Conservation (phyloP, 352 stramenopile genomes). For the Pythium phragmitis region DNA sequence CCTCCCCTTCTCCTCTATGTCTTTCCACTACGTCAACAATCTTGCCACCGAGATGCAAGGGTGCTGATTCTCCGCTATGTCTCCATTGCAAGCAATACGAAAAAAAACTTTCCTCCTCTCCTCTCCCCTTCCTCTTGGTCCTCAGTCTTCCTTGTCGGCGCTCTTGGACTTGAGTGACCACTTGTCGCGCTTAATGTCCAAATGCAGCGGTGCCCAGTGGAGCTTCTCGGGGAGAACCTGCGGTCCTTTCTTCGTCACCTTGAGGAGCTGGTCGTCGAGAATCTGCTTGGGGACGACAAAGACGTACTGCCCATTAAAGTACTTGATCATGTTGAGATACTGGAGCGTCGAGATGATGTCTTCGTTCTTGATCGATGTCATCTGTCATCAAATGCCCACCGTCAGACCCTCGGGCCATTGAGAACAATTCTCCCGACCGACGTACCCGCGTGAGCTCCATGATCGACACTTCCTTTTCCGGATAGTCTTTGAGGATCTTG, state of each 20-base stretch:
- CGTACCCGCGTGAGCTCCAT: conserved; percentile 91
- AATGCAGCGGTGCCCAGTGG: conserved; percentile 77
- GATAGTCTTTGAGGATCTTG: conserved; percentile 83
- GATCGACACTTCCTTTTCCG: conserved; percentile 88
- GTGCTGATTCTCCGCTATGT: neutral
- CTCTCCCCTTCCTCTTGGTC: neutral
- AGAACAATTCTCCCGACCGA: conserved; percentile 36
- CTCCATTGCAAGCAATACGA: neutral
- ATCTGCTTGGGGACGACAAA: conserved; percentile 93
- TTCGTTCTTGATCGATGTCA: conserved; percentile 94
- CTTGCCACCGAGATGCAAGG: neutral
- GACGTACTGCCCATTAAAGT: conserved; percentile 99
- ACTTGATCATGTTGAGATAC: conserved; percentile 98
- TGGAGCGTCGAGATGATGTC: conserved; percentile 99
- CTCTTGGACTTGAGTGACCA: conserved; percentile 81
- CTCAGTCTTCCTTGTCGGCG: conserved; percentile 69
- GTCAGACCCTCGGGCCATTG: neutral
- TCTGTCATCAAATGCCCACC: neutral
- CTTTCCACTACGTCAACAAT: no score
- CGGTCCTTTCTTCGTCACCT: conserved; percentile 75
- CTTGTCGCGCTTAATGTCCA: conserved; percentile 87
- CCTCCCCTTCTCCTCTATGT: neutral
- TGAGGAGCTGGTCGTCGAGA: conserved; percentile 83
- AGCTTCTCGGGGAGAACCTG: conserved; percentile 74
- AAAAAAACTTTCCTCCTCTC: neutral